phyloP scores from a whole-genome alignment of 1,284 basidiomycete species.

The Vanrija pseudolonga region DNA sequence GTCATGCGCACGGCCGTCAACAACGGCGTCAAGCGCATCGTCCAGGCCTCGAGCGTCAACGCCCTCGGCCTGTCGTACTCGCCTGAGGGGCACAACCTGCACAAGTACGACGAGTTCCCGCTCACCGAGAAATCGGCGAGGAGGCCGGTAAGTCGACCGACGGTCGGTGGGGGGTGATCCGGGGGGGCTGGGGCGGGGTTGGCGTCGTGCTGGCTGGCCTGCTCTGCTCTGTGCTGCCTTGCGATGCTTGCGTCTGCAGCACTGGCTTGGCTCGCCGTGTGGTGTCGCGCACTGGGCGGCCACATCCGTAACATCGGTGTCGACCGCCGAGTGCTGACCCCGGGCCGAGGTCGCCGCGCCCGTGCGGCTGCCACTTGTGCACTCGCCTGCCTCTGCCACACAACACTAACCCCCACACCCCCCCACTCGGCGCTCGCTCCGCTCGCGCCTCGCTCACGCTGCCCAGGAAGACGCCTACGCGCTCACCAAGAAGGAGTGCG shows the following conservation, averaged over 20 bases:
- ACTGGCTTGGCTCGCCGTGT: too few relatives aligned
- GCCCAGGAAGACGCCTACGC: slow-evolving; percentile 39
- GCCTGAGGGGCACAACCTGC: slow-evolving; percentile 21
- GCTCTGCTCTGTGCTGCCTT: too few relatives aligned
- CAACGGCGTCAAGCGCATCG: slow-evolving; percentile 37
- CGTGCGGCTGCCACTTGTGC: not conserved
- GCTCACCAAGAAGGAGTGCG: slow-evolving; percentile 43
- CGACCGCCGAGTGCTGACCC: too few relatives aligned
- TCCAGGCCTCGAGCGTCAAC: slow-evolving; percentile 45
- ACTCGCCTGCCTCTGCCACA: not conserved
- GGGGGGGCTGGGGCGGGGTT: not conserved
- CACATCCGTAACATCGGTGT: too few relatives aligned
- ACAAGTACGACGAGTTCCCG: slow-evolving; percentile 33
- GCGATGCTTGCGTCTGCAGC: too few relatives aligned
- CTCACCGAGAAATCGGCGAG: slow-evolving; percentile 30
- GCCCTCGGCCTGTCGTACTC: slow-evolving; percentile 36
- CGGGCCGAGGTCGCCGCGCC: too few relatives aligned
- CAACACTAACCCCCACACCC: not conserved
- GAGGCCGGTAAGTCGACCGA: slow-evolving; percentile 25
- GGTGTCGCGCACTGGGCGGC: too few relatives aligned
- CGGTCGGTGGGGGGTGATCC: not conserved
- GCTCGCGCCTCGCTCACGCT: not conserved
- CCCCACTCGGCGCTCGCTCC: too few relatives aligned
- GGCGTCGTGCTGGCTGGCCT: not conserved
- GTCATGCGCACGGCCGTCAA: slow-evolving; percentile 43